These are phyloP conservation scores for Ogataea siamensis DNA, from an alignment of 805 yeast genomes.

Conservation along the genomic window DNA sequence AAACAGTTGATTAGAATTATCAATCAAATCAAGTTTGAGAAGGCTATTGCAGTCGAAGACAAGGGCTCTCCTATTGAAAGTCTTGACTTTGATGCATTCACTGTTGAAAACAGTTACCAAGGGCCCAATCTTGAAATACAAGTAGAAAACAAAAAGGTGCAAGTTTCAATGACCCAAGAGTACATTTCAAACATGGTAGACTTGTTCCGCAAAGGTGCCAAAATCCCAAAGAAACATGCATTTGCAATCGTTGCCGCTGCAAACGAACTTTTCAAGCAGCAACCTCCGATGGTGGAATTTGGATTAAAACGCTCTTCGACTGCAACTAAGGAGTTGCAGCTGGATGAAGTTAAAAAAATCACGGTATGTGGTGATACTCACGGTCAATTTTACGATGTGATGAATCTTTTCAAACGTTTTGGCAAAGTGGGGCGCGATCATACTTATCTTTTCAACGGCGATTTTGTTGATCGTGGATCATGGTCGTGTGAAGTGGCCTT, in stretches of 20 bases:
- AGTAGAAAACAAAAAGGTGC: constrained; percentile 31
- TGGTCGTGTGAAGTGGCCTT: constrained; percentile 98
- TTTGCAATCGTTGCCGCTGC: constrained; percentile 78
- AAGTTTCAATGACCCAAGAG: constrained; percentile 46
- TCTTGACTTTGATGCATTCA: constrained; percentile 46
- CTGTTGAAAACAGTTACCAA: constrained; percentile 52
- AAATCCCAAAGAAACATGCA: constrained; percentile 76
- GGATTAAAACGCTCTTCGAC: constrained; percentile 33
- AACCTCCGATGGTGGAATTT: constrained; percentile 76
- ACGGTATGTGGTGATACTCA: constrained; percentile 98
- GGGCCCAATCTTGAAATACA: constrained; percentile 54
- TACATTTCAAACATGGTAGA: constrained; percentile 67
- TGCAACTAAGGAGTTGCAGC: constrained; percentile 35
- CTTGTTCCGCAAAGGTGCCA: constrained; percentile 70
- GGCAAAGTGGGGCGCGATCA: constrained; percentile 71
- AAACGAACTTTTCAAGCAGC: constrained; percentile 58
- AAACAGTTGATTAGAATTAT: constrained; percentile 63
- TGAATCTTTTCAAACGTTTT: constrained; percentile 71
- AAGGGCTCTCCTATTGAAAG: constrained; percentile 45
- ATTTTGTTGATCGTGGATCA: constrained; percentile 96
- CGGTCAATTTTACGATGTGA: constrained; percentile 90
- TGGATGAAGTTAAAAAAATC: constrained; percentile 44
- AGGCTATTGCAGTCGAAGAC: constrained; percentile 78
- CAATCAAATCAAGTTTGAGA: constrained; percentile 75
- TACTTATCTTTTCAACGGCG: constrained; percentile 88